Base-by-base conservation (phyloP, 2,329 filamentous ascomycete genomes). In the Bipolaris bicolor region DNA sequence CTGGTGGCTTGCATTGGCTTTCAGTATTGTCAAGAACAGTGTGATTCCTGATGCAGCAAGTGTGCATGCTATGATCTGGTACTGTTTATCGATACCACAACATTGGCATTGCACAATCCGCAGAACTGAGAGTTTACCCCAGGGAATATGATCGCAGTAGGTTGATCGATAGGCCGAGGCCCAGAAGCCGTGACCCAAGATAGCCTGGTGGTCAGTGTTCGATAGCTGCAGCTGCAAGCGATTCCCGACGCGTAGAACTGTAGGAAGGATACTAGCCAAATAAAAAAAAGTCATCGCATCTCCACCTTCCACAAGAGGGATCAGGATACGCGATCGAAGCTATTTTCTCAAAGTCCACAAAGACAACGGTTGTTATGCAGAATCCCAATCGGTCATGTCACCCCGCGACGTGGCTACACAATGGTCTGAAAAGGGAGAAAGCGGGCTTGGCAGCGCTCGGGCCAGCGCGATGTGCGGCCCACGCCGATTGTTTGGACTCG, bases 401-500 rank as follows among this genome's bases (percentile, higher is more conserved):
- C n/a, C 16, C 18, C 39, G 26, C 13, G 40, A 40, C 50, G 55
- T 18, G 46, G 40, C 18, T 20, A 20, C n/a, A 40, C 37, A 43
- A 34, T 46, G 45, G 22, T 39, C 55, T 47, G 26, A 36, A 58
- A 49, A 41, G 31, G 55, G 55, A 49, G 40, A 55, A 34, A 51
- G 24, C 11, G 37, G 34, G 26, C 52, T 61, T 58, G 60, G 60
- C 52, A 20, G 53, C 44, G 63, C 66, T 63, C 54, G 55, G 53
- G 58, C 61, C 60, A 55, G 52, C 59, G 61, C 54, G 63, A 50
- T 50, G 43, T n/a, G 39, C 48, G 49, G 57, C 54, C 60, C 54
- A 52, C 62, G 24, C 55, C 51, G 57, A 64, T 64, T 66, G 63
- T 67, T 67, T 66, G 61, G 61, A 52, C 36, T 63, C 50, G 53